Base-by-base conservation (phyloP, 2,329 filamentous ascomycete species). In the Curvularia spicifera region DNA sequence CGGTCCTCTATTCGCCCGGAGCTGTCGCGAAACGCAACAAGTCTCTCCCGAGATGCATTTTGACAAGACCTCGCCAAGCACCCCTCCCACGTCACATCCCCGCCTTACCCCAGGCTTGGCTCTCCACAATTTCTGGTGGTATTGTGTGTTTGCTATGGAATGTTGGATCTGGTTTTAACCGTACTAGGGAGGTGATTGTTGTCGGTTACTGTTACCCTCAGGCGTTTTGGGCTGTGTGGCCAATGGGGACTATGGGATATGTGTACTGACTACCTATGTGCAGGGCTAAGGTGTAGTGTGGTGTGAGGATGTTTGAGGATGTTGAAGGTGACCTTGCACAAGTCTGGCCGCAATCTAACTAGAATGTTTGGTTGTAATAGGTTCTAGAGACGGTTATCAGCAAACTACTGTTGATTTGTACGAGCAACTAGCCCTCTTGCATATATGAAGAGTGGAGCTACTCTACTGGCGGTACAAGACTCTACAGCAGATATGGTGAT, bases 31-130 rank as follows among this genome's bases (percentile, higher is more conserved):
- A 33, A 20, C 28, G 28, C 44, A 20, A 29, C 15, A 33, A 33
- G 15, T 31, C 28, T 33, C 28, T 31, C n/a, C 18, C 28, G 26
- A 20, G 12, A 31, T 12, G 4, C 18, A 28, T 46, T 46, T 20
- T 31, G 26, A 46, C 28, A 44, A 44, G 42, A 44, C 9, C n/a
- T 22, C 6, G 44, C 44, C 44, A 46, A 46, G 26, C 18, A 28
- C 9, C 28, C n/a, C 6, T n/a, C 18, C 44, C 18, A 20, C 18
- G 44, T 31, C 44, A 33, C 26, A 31, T 31, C 43, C 44, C 44
- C 44, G 44, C 44, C 28, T 46, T 46, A 33, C 44, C 44, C 44
- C 44, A 33, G 44, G n/a, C 44, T 46, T 46, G 44, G 44, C 28
- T 33, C 28, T n/a, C 28, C 28, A 20, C 29, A 22, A 33, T 5